A percentile compares a stretch with the other conserved stretches of the same genome.
These are phyloP conservation scores for Lippia alba DNA, from an alignment of 305 asterid genomes.

Conservation along the genomic window DNA sequence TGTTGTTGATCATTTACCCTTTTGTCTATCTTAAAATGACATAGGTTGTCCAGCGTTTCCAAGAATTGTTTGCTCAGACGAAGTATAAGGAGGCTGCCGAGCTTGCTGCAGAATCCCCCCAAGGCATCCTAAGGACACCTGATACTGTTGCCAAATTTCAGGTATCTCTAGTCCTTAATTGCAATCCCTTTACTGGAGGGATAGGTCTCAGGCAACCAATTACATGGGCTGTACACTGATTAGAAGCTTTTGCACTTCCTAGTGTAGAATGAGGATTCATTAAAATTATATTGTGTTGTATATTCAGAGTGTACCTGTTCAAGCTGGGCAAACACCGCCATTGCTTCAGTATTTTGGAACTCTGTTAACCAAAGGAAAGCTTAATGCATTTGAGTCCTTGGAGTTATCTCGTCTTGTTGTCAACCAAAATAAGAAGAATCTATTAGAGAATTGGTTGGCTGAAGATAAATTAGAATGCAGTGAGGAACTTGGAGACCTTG, in stretches of 20 bases:
- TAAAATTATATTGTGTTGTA: constrained; percentile 20
- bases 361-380: constrained; percentile 89
- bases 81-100: constrained; percentile 99
- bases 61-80: constrained; percentile 98
- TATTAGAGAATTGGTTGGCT: constrained; percentile 97
- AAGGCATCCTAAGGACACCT: constrained; percentile 96
- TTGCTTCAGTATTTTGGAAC: constrained; percentile 98
- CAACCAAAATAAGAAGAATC: constrained; percentile 96
- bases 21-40: constrained; percentile 30
- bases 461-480: constrained; percentile 98
- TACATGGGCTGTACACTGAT: constrained; percentile 26
- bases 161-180: constrained; percentile 48
- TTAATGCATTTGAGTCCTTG: constrained; percentile 94
- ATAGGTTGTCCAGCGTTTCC: constrained; percentile 99
- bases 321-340: constrained; percentile 99
- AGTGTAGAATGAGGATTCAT: not conserved
- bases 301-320: constrained; percentile 98
- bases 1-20: not conserved
- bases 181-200: constrained; percentile 20
- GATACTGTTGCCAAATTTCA: constrained; percentile 99
- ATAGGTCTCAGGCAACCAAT: constrained; percentile 20
- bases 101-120: constrained; percentile 99
- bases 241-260: constrained; percentile 18
- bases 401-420: constrained; percentile 97
- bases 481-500: constrained; percentile 99